A percentile compares a stretch with the other conserved stretches of the same genome.
These are phyloP conservation scores for Fusarium haematococcum DNA, from an alignment of 2,329 filamentous ascomycete genomes.

Conservation along the genomic window DNA sequence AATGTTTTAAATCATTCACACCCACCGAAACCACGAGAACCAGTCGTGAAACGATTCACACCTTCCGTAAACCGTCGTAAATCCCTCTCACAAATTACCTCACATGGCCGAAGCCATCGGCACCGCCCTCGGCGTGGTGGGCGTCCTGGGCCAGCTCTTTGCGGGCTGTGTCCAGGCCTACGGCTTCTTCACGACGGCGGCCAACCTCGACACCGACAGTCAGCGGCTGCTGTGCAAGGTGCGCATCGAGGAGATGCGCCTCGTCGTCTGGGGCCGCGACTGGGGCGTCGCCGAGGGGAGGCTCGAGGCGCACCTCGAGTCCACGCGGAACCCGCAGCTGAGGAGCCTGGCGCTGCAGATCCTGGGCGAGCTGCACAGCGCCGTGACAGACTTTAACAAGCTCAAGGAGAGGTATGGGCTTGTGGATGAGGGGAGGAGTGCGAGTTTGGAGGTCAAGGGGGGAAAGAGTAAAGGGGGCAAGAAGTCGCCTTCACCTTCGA, in stretches of 20 bases:
- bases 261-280: conserved; percentile 60
- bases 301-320: conserved; percentile 56
- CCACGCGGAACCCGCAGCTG: conserved; percentile 53
- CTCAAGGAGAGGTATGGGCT: conserved; percentile 58
- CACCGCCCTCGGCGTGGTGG: conserved; percentile 57
- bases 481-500: conserved; percentile 38
- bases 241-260: conserved; percentile 62
- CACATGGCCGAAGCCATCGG: conserved; percentile 54
- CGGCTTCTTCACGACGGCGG: conserved; percentile 56
- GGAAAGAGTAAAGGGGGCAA: conserved; percentile 19
- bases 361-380: conserved; percentile 56
- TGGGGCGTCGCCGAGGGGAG: conserved; percentile 61
- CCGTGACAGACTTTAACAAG: conserved; percentile 58
- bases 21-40: background rate
- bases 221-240: conserved; percentile 60
- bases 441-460: conserved; percentile 20
- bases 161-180: conserved; percentile 61
- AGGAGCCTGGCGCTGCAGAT: conserved; percentile 55
- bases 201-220: conserved; percentile 56
- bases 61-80: background rate
- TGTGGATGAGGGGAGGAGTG: conserved; percentile 43
- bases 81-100: background rate
- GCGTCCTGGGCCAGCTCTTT: conserved; percentile 60
- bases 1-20: background rate
- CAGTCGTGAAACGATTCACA: background rate